phyloP scores from a whole-genome alignment of 768 basidiomycete species.

The Mycena pura region DNA sequence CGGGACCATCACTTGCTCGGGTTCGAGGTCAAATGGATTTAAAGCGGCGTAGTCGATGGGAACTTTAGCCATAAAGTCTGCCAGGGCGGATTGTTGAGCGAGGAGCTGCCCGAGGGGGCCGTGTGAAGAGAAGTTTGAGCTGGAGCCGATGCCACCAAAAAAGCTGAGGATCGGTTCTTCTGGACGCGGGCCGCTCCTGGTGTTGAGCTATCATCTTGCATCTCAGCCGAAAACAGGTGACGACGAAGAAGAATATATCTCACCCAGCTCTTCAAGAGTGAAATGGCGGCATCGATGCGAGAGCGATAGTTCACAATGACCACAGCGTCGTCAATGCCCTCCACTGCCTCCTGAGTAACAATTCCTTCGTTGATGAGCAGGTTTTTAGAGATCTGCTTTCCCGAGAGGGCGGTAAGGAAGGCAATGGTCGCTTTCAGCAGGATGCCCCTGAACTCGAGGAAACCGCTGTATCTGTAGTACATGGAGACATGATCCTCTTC shows the following conservation, averaged over 20 bases:
- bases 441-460: constrained; percentile 9
- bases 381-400: constrained; percentile 11
- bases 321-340: not conserved
- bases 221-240: not conserved
- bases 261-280: constrained; percentile 11
- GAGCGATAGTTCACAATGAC: constrained; percentile 17
- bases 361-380: constrained; percentile 10
- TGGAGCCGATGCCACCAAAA: not conserved
- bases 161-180: not conserved
- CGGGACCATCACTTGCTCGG: not conserved
- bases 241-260: not conserved
- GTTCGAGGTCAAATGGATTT: not conserved
- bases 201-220: not conserved
- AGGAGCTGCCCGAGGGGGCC: not conserved
- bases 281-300: constrained; percentile 9
- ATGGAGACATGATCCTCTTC: not conserved
- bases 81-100: not conserved
- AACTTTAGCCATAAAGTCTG: not conserved
- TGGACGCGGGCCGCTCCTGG: not conserved
- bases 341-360: not conserved
- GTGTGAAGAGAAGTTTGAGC: not conserved
- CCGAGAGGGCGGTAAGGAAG: constrained; percentile 12
- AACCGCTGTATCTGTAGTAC: constrained; percentile 4
- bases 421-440: constrained; percentile 10
- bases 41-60: not conserved